phyloP scores from a whole-genome alignment of 1,284 basidiomycete species.

The Heterobasidion irregulare region DNA sequence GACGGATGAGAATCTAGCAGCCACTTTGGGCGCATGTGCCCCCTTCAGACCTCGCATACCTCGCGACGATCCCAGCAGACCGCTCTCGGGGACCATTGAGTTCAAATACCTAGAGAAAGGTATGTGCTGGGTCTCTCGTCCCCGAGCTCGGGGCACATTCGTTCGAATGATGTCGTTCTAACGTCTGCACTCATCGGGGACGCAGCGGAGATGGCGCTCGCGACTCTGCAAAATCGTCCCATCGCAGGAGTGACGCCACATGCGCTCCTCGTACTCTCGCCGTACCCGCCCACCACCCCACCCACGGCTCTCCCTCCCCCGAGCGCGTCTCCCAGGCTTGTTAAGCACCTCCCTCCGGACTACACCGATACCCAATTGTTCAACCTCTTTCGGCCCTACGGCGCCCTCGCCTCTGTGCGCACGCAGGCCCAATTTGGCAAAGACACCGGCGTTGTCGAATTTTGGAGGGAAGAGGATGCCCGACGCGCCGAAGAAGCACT shows the following conservation, averaged over 20 bases:
- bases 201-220: slow-evolving; percentile 81
- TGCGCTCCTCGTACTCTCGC: slow-evolving; percentile 58
- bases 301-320: slow-evolving; percentile 67
- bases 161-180: too few species aligned
- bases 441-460: slow-evolving; percentile 74
- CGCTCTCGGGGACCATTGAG: slow-evolving; percentile 63
- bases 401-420: slow-evolving; percentile 62
- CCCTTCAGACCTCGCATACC: slow-evolving; percentile 71
- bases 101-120: slow-evolving; percentile 75
- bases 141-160: too few species aligned
- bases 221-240: slow-evolving; percentile 69
- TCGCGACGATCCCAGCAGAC: slow-evolving; percentile 45
- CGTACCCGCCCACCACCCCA: slow-evolving; percentile 64
- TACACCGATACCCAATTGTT: slow-evolving; percentile 72
- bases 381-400: slow-evolving; percentile 67
- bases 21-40: slow-evolving; percentile 61
- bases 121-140: slow-evolving; percentile 23
- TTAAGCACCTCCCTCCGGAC: slow-evolving; percentile 64
- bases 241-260: slow-evolving; percentile 49
- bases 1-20: slow-evolving; percentile 65
- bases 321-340: slow-evolving; percentile 63
- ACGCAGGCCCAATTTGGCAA: slow-evolving; percentile 64
- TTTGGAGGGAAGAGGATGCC: slow-evolving; percentile 86
- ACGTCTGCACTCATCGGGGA: too few species aligned
- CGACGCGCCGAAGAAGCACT: slow-evolving; percentile 66